A percentile compares a stretch with the other conserved stretches of the same genome.
Evolutionary conservation across 192 early-diverging fungal species (phyloP).

Genomic region (Coemansia erecta): DNA sequence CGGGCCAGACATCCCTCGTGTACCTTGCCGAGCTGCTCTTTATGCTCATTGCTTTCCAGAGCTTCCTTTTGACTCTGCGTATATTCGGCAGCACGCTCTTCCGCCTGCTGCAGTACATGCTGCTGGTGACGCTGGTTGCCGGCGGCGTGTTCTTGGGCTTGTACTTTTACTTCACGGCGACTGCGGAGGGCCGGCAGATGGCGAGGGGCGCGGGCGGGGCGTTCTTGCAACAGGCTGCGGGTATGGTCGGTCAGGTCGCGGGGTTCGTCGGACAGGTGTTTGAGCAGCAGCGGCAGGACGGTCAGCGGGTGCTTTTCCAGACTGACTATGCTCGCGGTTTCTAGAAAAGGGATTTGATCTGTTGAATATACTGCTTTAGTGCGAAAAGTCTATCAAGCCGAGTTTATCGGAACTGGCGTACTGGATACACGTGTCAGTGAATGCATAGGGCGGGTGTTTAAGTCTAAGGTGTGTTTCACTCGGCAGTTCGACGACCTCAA

Average conservation of each 20-base stretch:
- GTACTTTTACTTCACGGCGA: constrained; percentile 36
- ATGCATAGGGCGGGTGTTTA: constrained; percentile 36
- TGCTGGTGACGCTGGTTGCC: constrained; percentile 14
- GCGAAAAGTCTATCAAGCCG: not conserved
- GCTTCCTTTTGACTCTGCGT: constrained; percentile 14
- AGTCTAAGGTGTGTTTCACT: constrained; percentile 25
- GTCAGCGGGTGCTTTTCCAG: constrained; percentile 23
- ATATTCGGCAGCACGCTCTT: constrained; percentile 45
- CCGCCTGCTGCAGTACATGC: constrained; percentile 23
- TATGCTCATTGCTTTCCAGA: constrained; percentile 12
- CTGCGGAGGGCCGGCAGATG: constrained; percentile 10
- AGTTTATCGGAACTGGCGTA: not conserved
- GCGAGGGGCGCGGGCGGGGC: not conserved
- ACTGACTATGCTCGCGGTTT: constrained; percentile 17
- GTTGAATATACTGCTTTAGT: not conserved
- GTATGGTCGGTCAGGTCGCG: constrained; percentile 11
- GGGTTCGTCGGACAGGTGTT: constrained; percentile 5
- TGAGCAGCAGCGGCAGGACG: not conserved
- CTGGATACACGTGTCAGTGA: constrained; percentile 42
- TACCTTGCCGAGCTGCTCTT: constrained; percentile 22
- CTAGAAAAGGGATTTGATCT: not conserved
- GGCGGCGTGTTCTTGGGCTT: constrained; percentile 22
- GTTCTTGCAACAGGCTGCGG: constrained; percentile 35
- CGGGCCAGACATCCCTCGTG: constrained; percentile 17
- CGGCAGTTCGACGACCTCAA: constrained; percentile 17